phyloP scores from a whole-genome alignment of 1,284 basidiomycete species.

The Microbotryum saponariae region DNA sequence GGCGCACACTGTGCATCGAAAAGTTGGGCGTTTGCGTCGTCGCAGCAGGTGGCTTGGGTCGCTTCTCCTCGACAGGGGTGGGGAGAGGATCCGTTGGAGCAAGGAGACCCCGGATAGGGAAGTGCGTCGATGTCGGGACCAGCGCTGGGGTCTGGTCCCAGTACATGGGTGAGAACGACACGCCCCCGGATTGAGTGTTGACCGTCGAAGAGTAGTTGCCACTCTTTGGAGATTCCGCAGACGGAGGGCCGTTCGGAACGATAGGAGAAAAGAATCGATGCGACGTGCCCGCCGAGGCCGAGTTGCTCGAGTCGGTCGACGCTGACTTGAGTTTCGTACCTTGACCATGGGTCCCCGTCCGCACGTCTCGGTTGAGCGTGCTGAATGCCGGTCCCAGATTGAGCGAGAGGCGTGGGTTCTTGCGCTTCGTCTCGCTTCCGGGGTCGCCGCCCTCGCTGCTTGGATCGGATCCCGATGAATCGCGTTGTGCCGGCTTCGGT shows the following conservation, averaged over 20 bases:
- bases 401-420: conserved; percentile 36
- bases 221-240: background rate
- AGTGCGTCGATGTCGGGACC: conserved; percentile 24
- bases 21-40: conserved; percentile 21
- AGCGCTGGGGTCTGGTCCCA: conserved; percentile 36
- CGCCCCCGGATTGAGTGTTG: too few species aligned
- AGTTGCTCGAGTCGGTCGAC: conserved; percentile 1
- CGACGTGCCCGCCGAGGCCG: background rate
- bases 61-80: background rate
- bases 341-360: background rate
- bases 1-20: conserved; percentile 63
- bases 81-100: background rate
- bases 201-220: conserved; percentile 15
- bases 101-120: conserved; percentile 9
- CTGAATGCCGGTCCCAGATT: conserved; percentile 31
- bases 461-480: conserved; percentile 26
- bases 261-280: conserved; percentile 1
- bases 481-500: background rate
- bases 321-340: background rate
- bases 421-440: conserved; percentile 14
- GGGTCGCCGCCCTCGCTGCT: conserved; percentile 19
- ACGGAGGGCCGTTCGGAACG: background rate
- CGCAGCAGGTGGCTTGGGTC: conserved; percentile 3
- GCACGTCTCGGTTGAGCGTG: conserved; percentile 7
- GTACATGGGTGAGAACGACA: conserved; percentile 19